phyloP scores from a whole-genome alignment of 306 rosid genomes.

The Dalbergia cochinchinensis region DNA sequence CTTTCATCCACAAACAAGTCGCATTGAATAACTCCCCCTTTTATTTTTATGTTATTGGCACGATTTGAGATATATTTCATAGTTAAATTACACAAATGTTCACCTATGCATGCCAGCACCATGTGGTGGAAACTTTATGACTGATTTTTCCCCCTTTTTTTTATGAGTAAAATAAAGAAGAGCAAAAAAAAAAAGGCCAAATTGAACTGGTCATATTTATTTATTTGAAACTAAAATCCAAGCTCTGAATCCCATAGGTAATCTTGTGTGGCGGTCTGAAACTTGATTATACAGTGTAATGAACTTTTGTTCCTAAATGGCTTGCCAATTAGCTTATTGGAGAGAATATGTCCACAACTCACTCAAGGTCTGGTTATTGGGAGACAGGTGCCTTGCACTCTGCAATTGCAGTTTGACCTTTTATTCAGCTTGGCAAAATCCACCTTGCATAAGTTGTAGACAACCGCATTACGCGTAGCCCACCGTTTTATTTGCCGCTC shows the following conservation, averaged over 20 bases:
- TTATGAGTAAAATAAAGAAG: no score
- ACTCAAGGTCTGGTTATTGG: neutral
- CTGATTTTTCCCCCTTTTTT: no score
- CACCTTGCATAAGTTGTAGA: neutral
- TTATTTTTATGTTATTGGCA: constrained; percentile 8
- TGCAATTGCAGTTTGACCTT: constrained; percentile 21
- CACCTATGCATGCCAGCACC: no score
- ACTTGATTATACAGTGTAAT: neutral
- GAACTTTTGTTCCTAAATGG: neutral
- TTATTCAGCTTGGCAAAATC: neutral
- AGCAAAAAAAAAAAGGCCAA: no score
- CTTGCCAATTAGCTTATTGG: neutral
- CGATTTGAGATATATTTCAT: neutral
- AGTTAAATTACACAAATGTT: neutral
- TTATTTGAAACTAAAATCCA: no score
- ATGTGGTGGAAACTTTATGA: no score
- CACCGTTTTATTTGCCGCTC: neutral
- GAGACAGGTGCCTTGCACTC: constrained; percentile 44
- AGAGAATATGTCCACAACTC: constrained; percentile 26
- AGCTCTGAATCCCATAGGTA: no score
- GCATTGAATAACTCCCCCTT: constrained; percentile 15
- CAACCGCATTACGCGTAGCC: neutral
- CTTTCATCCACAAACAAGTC: constrained; percentile 54
- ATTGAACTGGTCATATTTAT: no score
- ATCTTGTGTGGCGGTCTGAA: no score